phyloP scores from a whole-genome alignment of 352 stramenopile species.

The Globisporangium megalacanthum region DNA sequence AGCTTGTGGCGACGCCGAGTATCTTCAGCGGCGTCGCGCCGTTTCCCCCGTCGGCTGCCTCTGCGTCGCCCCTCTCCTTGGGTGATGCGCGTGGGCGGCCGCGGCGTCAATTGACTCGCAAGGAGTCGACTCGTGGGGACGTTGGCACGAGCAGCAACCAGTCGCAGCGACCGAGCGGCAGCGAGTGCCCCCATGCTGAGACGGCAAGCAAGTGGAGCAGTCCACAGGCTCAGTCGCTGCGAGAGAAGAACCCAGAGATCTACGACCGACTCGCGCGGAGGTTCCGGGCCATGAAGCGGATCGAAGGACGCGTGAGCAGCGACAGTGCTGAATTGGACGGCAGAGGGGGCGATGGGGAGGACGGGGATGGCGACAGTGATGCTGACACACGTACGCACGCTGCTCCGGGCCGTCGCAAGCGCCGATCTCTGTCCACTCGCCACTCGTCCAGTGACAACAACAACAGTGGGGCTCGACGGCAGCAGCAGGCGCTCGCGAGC shows the following conservation, averaged over 20 bases:
- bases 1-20: constrained; percentile 41
- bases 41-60: constrained; percentile 23
- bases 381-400: no score
- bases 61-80: not conserved
- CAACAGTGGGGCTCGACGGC: not conserved
- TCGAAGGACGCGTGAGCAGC: not conserved
- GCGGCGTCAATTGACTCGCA: no score
- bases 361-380: no score
- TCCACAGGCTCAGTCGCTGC: constrained; percentile 16
- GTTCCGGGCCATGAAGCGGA: constrained; percentile 20
- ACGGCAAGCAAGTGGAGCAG: not conserved
- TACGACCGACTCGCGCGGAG: constrained; percentile 29
- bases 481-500: constrained; percentile 7
- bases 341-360: not conserved
- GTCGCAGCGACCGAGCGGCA: no score
- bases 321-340: not conserved
- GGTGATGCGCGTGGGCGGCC: no score
- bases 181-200: not conserved
- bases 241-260: constrained; percentile 28
- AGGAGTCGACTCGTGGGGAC: constrained; percentile 1
- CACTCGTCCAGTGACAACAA: not conserved
- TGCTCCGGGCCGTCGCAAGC: not conserved
- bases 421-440: not conserved
- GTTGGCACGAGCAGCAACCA: not conserved
- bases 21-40: constrained; percentile 40